phyloP scores from a whole-genome alignment of 768 basidiomycete species.

The Collybiopsis confluens region DNA sequence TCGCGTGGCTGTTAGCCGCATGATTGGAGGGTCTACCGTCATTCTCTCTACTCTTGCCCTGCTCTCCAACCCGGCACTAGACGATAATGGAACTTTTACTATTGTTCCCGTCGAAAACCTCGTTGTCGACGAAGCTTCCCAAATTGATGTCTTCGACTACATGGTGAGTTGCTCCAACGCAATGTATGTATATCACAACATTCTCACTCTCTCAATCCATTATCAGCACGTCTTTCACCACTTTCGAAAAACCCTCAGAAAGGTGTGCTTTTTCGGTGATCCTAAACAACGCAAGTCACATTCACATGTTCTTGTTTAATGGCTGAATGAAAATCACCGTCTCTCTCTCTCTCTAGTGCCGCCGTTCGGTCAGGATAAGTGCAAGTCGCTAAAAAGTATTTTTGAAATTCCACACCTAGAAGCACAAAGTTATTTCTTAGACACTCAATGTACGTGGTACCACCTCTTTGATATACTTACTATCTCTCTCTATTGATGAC shows the following conservation, averaged over 20 bases:
- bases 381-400: slow-evolving; percentile 25
- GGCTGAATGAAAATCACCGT: not conserved
- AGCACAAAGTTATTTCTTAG: slow-evolving; percentile 10
- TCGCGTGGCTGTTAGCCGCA: slow-evolving; percentile 14
- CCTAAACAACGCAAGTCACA: slow-evolving; percentile 43
- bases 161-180: slow-evolving; percentile 38
- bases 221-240: slow-evolving; percentile 42
- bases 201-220: no score
- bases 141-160: slow-evolving; percentile 45
- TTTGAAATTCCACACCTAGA: slow-evolving; percentile 32
- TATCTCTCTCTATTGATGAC: not conserved
- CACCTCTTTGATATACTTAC: not conserved
- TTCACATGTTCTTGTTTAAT: not conserved
- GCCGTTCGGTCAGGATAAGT: slow-evolving; percentile 42
- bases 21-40: slow-evolving; percentile 27
- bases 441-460: not conserved
- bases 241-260: slow-evolving; percentile 28
- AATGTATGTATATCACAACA: no score
- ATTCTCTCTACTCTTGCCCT: slow-evolving; percentile 47
- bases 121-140: slow-evolving; percentile 55
- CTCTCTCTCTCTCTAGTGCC: slow-evolving; percentile 34
- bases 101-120: slow-evolving; percentile 38
- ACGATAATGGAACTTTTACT: slow-evolving; percentile 25
- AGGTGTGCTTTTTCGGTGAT: slow-evolving; percentile 52
- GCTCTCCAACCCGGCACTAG: slow-evolving; percentile 43